phyloP scores from a whole-genome alignment of 768 basidiomycete species.

The Podaxis pistillaris region DNA sequence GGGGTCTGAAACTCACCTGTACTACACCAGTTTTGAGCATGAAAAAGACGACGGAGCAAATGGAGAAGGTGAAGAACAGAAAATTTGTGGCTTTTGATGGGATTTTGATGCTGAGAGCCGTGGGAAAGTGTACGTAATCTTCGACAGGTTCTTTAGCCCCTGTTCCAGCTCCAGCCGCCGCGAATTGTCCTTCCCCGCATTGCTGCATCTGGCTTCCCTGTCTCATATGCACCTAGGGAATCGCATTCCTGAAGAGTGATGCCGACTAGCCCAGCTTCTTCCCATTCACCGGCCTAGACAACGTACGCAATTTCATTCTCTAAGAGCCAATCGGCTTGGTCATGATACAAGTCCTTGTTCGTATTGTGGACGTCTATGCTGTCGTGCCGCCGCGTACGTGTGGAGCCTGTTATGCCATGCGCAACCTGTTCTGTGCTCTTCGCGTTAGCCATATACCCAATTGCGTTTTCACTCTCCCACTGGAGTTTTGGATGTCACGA shows the following conservation, averaged over 20 bases:
- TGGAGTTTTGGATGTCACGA: neutral
- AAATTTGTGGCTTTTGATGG: neutral
- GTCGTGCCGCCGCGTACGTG: neutral
- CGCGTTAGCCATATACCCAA: no score
- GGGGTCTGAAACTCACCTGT: neutral
- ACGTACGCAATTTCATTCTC: neutral
- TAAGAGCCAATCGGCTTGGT: neutral
- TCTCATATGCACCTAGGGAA: neutral
- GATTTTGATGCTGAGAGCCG: neutral
- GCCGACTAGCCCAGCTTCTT: neutral
- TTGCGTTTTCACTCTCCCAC: no score
- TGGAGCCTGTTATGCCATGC: neutral
- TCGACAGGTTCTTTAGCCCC: neutral
- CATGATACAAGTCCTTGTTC: neutral
- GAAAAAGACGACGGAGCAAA: neutral
- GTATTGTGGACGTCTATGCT: neutral
- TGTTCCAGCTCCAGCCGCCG: neutral
- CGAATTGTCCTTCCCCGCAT: neutral
- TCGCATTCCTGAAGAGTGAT: neutral
- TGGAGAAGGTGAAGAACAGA: conserved; percentile 6
- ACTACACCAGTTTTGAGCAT: neutral
- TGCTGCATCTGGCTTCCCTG: neutral
- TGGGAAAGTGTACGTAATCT: neutral
- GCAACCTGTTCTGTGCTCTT: neutral
- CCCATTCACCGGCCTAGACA: no score